phyloP scores from a whole-genome alignment of 345 rosid species.

The Acer yangbiense region DNA sequence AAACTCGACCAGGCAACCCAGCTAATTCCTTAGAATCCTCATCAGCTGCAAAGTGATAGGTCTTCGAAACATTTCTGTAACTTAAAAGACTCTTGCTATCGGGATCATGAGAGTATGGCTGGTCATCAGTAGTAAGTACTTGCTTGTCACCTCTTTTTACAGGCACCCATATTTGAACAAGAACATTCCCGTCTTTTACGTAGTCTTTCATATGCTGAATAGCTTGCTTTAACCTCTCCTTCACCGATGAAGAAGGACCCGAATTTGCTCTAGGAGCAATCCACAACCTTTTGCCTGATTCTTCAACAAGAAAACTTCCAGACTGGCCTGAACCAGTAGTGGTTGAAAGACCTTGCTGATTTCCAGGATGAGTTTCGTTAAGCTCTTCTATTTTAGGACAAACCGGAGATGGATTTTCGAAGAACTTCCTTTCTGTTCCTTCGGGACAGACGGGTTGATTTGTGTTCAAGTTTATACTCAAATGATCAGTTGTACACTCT shows the following conservation, averaged over 20 bases:
- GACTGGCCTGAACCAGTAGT: slow-evolving; percentile 33
- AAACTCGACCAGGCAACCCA: slow-evolving; percentile 90
- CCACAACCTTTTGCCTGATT: slow-evolving; percentile 63
- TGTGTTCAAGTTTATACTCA: slow-evolving; percentile 26
- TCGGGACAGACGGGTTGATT: slow-evolving; percentile 35
- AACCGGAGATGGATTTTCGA: slow-evolving; percentile 25
- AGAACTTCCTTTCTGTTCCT: slow-evolving; percentile 28
- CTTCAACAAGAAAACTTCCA: slow-evolving; percentile 38
- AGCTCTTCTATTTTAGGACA: slow-evolving; percentile 31
- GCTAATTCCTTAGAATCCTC: slow-evolving; percentile 57
- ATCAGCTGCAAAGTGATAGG: slow-evolving; percentile 72
- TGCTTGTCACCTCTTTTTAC: slow-evolving; percentile 58
- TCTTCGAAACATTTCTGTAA: slow-evolving; percentile 69
- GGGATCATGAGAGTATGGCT: slow-evolving; percentile 66
- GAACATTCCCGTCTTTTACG: slow-evolving; percentile 56
- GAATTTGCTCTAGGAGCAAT: slow-evolving; percentile 50
- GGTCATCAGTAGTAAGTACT: slow-evolving; percentile 71
- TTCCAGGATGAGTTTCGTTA: slow-evolving; percentile 25
- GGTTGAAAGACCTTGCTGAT: slow-evolving; percentile 21
- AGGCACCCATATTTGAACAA: slow-evolving; percentile 91
- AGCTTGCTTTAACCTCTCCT: slow-evolving; percentile 59
- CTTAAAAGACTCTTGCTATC: slow-evolving; percentile 56
- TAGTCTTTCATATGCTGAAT: slow-evolving; percentile 51
- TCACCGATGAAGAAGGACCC: slow-evolving; percentile 47
- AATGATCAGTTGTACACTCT: slow-evolving; percentile 25